These are phyloP conservation scores for Penicillium macrosclerotiorum DNA, from an alignment of 495 filamentous ascomycete genomes.

Conservation along the genomic window DNA sequence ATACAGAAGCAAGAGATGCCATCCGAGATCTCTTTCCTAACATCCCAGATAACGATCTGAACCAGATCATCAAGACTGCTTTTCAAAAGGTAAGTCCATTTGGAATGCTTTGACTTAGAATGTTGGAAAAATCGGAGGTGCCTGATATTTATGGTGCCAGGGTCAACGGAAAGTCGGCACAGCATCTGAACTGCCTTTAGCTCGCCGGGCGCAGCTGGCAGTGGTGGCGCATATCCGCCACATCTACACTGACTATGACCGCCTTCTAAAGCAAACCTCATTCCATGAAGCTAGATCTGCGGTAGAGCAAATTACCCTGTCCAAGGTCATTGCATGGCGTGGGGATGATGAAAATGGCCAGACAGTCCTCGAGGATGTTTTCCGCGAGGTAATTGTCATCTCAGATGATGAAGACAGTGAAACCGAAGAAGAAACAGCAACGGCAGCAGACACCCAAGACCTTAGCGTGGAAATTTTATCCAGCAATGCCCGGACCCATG, in stretches of 20 bases:
- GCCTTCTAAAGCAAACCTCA: conserved; percentile 59
- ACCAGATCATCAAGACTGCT: conserved; percentile 73
- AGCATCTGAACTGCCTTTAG: conserved; percentile 60
- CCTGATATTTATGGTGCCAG: conserved; percentile 27
- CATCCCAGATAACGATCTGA: conserved; percentile 76
- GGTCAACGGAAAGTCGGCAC: conserved; percentile 67
- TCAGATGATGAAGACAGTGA: conserved; percentile 74
- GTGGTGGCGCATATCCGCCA: conserved; percentile 86
- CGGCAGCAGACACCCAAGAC: conserved; percentile 22
- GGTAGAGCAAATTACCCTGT: conserved; percentile 69
- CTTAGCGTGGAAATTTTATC: conserved; percentile 41
- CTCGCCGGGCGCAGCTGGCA: conserved; percentile 76
- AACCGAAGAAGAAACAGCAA: conserved; percentile 42
- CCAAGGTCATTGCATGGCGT: conserved; percentile 80
- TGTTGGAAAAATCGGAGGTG: conserved; percentile 8
- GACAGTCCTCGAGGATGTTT: conserved; percentile 73
- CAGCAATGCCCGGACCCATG: conserved; percentile 31
- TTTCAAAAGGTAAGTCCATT: conserved; percentile 69
- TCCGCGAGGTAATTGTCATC: conserved; percentile 78
- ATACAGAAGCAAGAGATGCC: conserved; percentile 68
- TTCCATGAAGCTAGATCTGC: conserved; percentile 67
- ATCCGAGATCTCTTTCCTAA: conserved; percentile 83
- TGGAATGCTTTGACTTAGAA: background rate
- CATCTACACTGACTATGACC: conserved; percentile 81
- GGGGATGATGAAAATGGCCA: conserved; percentile 78